A percentile compares a stretch with the other conserved stretches of the same genome.
Evolutionary conservation across 257 asterid species (phyloP).

Genomic region (Solanum dulcamara): DNA sequence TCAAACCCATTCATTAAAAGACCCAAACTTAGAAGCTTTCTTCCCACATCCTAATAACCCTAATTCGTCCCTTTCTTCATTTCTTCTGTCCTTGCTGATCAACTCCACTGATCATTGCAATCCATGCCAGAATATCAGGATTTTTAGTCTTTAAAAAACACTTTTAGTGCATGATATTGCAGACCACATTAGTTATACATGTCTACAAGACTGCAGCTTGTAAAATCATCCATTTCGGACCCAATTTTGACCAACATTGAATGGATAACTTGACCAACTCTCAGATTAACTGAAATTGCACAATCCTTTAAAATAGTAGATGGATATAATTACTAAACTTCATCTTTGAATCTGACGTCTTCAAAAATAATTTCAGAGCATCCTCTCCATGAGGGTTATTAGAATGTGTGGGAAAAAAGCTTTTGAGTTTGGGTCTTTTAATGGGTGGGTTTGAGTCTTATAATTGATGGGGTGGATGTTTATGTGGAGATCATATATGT

Average conservation of each 20-base stretch:
- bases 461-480: no score
- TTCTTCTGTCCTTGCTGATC: conserved; percentile 64
- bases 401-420: no score
- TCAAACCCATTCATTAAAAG: no score
- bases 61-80: no score
- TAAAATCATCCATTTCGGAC: conserved; percentile 51
- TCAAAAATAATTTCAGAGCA: conserved; percentile 37
- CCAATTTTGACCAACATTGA: conserved; percentile 54
- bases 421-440: no score
- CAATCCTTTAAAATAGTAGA: conserved; percentile 70
- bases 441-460: no score
- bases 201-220: conserved; percentile 58
- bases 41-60: no score
- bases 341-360: conserved; percentile 46
- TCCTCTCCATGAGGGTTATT: conserved; percentile 50
- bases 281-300: conserved; percentile 31
- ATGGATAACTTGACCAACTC: conserved; percentile 55
- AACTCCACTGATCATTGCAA: conserved; percentile 56
- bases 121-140: conserved; percentile 79
- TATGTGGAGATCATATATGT: no score
- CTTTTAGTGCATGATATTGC: conserved; percentile 46
- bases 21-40: no score
- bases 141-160: conserved; percentile 37
- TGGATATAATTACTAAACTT: conserved; percentile 45
- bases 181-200: conserved; percentile 69